phyloP scores from a whole-genome alignment of 768 basidiomycete genomes.

The Tricholoma hemisulphureum region DNA sequence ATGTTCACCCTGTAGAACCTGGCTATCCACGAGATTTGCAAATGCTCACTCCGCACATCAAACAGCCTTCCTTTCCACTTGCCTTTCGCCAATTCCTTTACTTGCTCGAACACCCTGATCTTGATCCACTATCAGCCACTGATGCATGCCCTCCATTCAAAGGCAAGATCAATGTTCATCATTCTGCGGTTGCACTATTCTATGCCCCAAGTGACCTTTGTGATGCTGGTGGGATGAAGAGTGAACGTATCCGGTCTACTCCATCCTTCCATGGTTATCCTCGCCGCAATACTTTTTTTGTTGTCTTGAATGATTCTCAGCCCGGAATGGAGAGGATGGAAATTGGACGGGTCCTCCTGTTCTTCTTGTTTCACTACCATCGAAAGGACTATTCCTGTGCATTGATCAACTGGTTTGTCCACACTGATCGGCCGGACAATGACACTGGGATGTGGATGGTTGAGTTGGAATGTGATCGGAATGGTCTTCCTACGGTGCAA shows the following conservation, averaged over 20 bases:
- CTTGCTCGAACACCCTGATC: slow-evolving; percentile 6
- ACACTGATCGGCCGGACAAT: slow-evolving; percentile 7
- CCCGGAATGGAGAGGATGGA: too few species aligned
- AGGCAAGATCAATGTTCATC: slow-evolving; percentile 5
- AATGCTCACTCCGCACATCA: slow-evolving; percentile 11
- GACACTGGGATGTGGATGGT: slow-evolving; percentile 21
- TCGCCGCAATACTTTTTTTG: slow-evolving; percentile 28
- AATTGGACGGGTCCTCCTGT: too few species aligned
- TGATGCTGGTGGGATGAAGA: too few species aligned
- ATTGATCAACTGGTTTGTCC: too few species aligned
- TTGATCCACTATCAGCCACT: not conserved
- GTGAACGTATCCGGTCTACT: slow-evolving; percentile 25
- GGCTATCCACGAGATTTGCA: slow-evolving; percentile 5
- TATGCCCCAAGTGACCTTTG: too few species aligned
- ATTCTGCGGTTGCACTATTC: too few species aligned
- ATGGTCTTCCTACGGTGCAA: not conserved
- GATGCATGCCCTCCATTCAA: slow-evolving; percentile 11
- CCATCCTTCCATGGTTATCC: slow-evolving; percentile 21
- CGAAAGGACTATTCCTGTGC: too few species aligned
- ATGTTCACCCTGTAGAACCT: slow-evolving; percentile 2
- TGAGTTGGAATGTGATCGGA: not conserved
- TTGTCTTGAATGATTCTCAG: too few species aligned
- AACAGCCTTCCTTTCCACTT: slow-evolving; percentile 10
- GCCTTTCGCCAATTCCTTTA: slow-evolving; percentile 15
- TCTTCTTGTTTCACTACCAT: too few species aligned